Evolutionary conservation across 1,284 basidiomycete genomes (phyloP), one percentile per base, ranked within the genome.

Genomic region (Ustilago curta): DNA sequence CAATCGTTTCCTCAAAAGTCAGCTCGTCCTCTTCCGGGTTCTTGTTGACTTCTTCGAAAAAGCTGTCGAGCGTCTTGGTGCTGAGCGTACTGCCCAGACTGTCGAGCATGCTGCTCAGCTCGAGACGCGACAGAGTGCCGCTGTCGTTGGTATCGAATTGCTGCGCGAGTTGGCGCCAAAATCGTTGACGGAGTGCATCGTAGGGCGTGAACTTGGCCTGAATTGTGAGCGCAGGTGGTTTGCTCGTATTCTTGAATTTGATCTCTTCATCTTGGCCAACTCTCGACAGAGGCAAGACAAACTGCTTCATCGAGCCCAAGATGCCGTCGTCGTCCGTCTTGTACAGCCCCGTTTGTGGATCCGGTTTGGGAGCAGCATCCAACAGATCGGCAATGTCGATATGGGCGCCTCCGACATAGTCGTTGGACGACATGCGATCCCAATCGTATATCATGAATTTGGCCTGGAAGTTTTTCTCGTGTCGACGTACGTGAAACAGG

Each of bases 151-250:
- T 89, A 80, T 98, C 95, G 85, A 97, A 99, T 77, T 97, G 92
- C 67, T 90, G 89, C 40, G 96, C 89, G 83, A 95, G 95, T 76
- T 94, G 91, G 1, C 91, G 88, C 95, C 95, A 97, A 88, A 98
- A 97, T 0, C 82, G 72, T 63, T 86, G 86, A 1, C 86, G 78
- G 1, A 86, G 72, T 0, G 83, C 80, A 21, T 91, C 93, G 83
- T 98, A 99, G 0, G 96, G 94, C 80, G 96, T 94, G 83, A 94
- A 99, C 85, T 92, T 95, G 25, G 95, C 96, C 27, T 93, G 91
- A 68, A 87, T 76, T 12, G 77, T 75, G 11, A 84, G 66, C 18
- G 43, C 61, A 8, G 70, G 40, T n/a, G 55, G 54, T 29, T 69
- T 64, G 27, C 68, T 54, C 27, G 47, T 48, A 11, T 48, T 48